Percentiles rank a stretch among this genome's conserved stretches.
These are phyloP conservation scores for Mortierella polycephala DNA, from an alignment of 371 early-diverging fungal species.

Conservation along the genomic window DNA sequence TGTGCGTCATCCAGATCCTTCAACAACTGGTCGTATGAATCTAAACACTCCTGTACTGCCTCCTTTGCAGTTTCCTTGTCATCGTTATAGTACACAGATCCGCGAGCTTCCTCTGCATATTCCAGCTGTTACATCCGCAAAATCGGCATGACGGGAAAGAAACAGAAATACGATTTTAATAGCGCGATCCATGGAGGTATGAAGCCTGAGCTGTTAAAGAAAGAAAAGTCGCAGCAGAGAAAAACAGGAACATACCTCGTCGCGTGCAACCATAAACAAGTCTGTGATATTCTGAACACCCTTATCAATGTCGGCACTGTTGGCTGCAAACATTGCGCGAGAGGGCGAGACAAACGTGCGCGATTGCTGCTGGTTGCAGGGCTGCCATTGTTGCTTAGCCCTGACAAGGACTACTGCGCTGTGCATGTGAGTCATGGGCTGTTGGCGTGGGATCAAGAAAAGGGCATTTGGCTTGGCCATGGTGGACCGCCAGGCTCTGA, in stretches of 20 bases:
- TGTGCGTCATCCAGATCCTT: slow-evolving; percentile 31
- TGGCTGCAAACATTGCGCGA: slow-evolving; percentile 6
- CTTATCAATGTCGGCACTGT: slow-evolving; percentile 29
- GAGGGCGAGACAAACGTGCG: slow-evolving; percentile 31
- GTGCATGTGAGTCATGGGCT: background rate
- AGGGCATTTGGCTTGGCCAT: background rate
- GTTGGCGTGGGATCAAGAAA: background rate
- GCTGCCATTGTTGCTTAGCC: background rate
- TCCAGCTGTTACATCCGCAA: slow-evolving; percentile 24
- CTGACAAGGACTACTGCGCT: slow-evolving; percentile 11
- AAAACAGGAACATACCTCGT: slow-evolving; percentile 23
- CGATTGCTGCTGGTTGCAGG: slow-evolving; percentile 8
- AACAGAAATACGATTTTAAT: background rate
- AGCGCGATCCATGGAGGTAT: no score
- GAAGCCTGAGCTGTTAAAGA: background rate
- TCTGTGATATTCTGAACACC: slow-evolving; percentile 45
- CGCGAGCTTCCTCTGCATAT: slow-evolving; percentile 52
- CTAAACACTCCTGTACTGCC: slow-evolving; percentile 42
- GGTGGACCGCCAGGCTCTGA: background rate
- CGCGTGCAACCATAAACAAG: slow-evolving; percentile 47
- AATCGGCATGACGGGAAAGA: background rate
- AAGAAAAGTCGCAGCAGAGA: background rate
- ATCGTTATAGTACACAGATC: slow-evolving; percentile 53
- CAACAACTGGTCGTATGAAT: slow-evolving; percentile 21
- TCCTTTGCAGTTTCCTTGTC: slow-evolving; percentile 43